Evolutionary conservation across 805 yeast species (phyloP), one percentile per base, ranked within the genome.

Genomic region (Yarrowia osloensis): DNA sequence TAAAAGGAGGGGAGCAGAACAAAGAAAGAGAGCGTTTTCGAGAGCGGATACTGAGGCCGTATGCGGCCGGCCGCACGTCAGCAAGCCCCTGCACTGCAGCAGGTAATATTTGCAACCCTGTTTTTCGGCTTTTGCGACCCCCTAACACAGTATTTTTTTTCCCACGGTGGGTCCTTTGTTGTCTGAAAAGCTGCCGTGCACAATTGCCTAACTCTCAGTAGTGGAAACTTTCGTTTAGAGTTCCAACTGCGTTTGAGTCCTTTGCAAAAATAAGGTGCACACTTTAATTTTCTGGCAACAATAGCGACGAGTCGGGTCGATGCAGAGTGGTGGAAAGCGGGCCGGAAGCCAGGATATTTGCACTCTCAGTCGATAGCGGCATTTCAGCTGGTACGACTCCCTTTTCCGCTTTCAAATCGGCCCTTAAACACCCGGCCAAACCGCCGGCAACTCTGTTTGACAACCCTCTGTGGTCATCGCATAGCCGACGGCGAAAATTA

Each of bases 381-480:
- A 4, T 9, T 19, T 11, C 17, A 11, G 6, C 6, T 11, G 21
- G 3, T 24, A 4, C 5, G 29, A 9, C 5, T 8, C 21, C 12
- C 17, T 31, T 49, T 49, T 29, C 22, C 5, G 17, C 55, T 9
- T 8, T 11, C 9, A 6, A 29, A 29, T 12, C 13, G 15, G 24
- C 17, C 39, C 26, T 8, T 2, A 9, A 39, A n/a, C 24, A 28
- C n/a, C 55, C 2, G 22, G 3, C 15, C 31, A 46, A n/a, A 17
- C 52, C 21, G 24, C 5, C 21, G 17, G 7, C 59, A 54, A 35
- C 61, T 35, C 33, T 33, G 61, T 54, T 54, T 54, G 33, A 37
- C 61, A 35, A 35, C 44, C 59, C 61, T 54, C 61, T 54, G 42
- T 35, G 61, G 61, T 54, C 61, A 54, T 54, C 61, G 61, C 61